Conservation (phyloP, 2,329 filamentous ascomycete species). For the Chrysoporthe austroafricana region DNA sequence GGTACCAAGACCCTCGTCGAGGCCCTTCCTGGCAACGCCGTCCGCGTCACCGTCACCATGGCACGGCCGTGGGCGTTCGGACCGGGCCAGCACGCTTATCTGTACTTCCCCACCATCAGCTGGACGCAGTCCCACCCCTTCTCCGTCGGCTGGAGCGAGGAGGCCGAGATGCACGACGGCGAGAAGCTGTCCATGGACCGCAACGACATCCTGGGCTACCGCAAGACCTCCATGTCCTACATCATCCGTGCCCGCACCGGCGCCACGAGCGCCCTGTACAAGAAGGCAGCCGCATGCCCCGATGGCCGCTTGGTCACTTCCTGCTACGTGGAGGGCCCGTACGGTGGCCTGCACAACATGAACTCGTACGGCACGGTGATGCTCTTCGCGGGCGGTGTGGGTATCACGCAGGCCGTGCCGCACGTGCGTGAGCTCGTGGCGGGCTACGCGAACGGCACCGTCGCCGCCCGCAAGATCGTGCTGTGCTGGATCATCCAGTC, state of each 20-base stretch:
- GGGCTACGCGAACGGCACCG: conserved; percentile 69
- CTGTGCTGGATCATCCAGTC: conserved; percentile 81
- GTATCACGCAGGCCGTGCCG: conserved; percentile 79
- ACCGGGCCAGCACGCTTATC: conserved; percentile 77
- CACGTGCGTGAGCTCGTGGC: conserved; percentile 74
- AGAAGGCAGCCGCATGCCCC: conserved; percentile 64
- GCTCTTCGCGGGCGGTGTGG: conserved; percentile 79
- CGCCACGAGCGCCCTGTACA: conserved; percentile 71
- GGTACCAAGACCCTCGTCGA: conserved; percentile 73
- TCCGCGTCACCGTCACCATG: conserved; percentile 73
- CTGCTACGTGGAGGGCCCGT: conserved; percentile 76
- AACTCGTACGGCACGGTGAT: conserved; percentile 78
- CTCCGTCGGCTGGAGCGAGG: conserved; percentile 77
- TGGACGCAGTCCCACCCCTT: conserved; percentile 80
- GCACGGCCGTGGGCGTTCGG: conserved; percentile 76
- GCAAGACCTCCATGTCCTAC: conserved; percentile 70
- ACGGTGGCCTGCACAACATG: conserved; percentile 72
- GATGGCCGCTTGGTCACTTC: conserved; percentile 65
- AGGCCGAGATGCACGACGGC: conserved; percentile 53
- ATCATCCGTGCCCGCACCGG: conserved; percentile 75
- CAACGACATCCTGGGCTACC: conserved; percentile 61
- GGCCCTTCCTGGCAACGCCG: conserved; percentile 75
- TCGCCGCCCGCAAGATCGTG: conserved; percentile 71
- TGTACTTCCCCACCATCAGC: conserved; percentile 75
- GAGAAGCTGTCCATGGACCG: conserved; percentile 64